Evolutionary conservation across 768 basidiomycete species (phyloP).

Genomic region (Neoboletus subvelutipes): DNA sequence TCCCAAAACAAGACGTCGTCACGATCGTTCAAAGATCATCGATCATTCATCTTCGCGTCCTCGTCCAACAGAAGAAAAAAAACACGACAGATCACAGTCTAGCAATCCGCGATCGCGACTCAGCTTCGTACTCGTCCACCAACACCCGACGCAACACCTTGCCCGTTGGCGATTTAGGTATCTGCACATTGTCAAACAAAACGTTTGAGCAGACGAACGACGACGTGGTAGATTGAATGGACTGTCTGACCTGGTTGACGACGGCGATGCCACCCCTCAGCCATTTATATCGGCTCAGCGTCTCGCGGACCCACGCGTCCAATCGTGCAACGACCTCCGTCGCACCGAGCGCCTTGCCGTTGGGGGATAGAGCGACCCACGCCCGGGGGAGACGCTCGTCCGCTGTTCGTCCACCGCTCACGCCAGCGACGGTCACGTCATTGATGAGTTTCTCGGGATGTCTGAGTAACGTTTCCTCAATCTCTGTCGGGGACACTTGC

Average conservation of each 20-base stretch:
- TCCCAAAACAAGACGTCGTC: background rate
- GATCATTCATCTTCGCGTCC: too few relatives aligned
- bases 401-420: slow-evolving; percentile 63
- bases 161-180: slow-evolving; percentile 74
- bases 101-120: slow-evolving; percentile 17
- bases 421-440: slow-evolving; percentile 73
- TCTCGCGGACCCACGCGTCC: slow-evolving; percentile 58
- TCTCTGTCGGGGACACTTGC: slow-evolving; percentile 80
- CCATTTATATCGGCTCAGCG: slow-evolving; percentile 76
- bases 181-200: slow-evolving; percentile 32
- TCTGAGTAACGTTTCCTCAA: slow-evolving; percentile 62
- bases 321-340: slow-evolving; percentile 44
- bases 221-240: background rate
- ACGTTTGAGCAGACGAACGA: too few relatives aligned
- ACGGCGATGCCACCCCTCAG: slow-evolving; percentile 69
- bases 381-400: slow-evolving; percentile 78
- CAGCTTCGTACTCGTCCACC: slow-evolving; percentile 55
- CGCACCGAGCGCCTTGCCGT: slow-evolving; percentile 51
- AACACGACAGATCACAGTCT: slow-evolving; percentile 24
- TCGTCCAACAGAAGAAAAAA: too few relatives aligned
- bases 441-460: slow-evolving; percentile 61
- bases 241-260: slow-evolving; percentile 59
- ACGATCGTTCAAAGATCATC: background rate
- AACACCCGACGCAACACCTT: slow-evolving; percentile 65
- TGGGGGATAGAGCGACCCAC: slow-evolving; percentile 67